Percentiles rank a stretch among this genome's conserved stretches.
phyloP scores from a whole-genome alignment of 164 flowering plant species.

The Saururus chinensis region DNA sequence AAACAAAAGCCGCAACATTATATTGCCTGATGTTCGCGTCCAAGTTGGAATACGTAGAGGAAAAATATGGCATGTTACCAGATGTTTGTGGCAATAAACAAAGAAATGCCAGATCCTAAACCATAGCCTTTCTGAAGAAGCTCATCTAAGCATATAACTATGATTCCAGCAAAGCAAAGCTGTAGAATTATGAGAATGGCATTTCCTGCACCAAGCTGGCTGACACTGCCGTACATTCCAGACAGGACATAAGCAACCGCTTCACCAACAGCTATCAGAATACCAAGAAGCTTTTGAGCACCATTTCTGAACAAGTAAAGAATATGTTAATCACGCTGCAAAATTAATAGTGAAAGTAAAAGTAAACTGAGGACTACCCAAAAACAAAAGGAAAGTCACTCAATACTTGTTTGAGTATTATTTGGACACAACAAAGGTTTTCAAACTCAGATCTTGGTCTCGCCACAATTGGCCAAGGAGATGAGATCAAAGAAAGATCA shows the following conservation, averaged over 20 bases:
- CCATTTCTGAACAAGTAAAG: slow-evolving; percentile 26
- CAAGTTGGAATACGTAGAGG: neutral
- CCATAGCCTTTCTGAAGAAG: slow-evolving; percentile 50
- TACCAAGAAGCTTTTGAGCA: slow-evolving; percentile 46
- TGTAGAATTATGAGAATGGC: slow-evolving; percentile 45
- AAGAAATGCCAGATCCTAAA: slow-evolving; percentile 39
- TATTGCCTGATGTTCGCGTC: neutral
- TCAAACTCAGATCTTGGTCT: neutral
- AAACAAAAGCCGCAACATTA: neutral
- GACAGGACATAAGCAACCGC: slow-evolving; percentile 48
- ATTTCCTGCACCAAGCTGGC: slow-evolving; percentile 45
- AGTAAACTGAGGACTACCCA: neutral
- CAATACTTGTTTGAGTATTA: neutral
- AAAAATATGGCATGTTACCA: slow-evolving; percentile 18
- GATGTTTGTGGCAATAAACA: slow-evolving; percentile 43
- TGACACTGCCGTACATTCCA: slow-evolving; percentile 44
- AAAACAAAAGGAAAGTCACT: neutral
- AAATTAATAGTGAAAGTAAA: neutral
- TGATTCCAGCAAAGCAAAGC: slow-evolving; percentile 44
- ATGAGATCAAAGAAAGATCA: neutral
- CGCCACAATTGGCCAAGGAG: neutral
- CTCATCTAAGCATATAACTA: slow-evolving; percentile 42
- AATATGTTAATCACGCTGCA: neutral
- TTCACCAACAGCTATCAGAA: slow-evolving; percentile 45
- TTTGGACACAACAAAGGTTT: neutral